These are phyloP conservation scores for Uromyces viciae-fabae DNA, from an alignment of 1,284 basidiomycete genomes.

Conservation along the genomic window DNA sequence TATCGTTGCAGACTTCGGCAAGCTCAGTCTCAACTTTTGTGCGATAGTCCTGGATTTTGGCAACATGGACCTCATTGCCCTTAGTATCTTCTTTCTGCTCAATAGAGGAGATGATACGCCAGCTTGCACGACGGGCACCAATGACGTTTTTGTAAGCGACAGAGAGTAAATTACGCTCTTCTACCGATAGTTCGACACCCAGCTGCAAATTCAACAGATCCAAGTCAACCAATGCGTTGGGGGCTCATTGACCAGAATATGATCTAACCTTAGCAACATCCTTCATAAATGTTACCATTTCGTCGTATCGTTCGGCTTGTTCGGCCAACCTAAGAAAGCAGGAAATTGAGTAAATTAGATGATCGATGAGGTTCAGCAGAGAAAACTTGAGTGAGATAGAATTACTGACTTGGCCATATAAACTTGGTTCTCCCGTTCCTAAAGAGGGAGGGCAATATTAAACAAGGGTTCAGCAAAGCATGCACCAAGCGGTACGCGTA, in stretches of 20 bases:
- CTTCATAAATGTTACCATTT: slow-evolving; percentile 99
- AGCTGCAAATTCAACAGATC: slow-evolving; percentile 40
- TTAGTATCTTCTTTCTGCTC: slow-evolving; percentile 59
- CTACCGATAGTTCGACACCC: slow-evolving; percentile 57
- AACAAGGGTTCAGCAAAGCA: background rate
- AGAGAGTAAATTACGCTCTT: slow-evolving; percentile 59
- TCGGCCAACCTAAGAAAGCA: slow-evolving; percentile 39
- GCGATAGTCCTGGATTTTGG: slow-evolving; percentile 54
- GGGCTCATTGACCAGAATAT: no score
- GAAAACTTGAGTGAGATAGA: background rate
- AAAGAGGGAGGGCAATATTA: background rate
- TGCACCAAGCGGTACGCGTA: background rate
- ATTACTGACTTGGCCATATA: slow-evolving; percentile 5
- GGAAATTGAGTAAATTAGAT: background rate
- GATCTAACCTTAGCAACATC: slow-evolving; percentile 64
- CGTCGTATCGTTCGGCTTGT: slow-evolving; percentile 84
- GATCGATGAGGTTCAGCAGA: no score
- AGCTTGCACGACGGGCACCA: slow-evolving; percentile 59
- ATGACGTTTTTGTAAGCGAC: slow-evolving; percentile 60
- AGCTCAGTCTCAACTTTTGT: slow-evolving; percentile 53
- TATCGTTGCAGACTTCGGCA: slow-evolving; percentile 54
- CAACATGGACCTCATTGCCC: slow-evolving; percentile 52
- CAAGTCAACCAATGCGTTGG: no score
- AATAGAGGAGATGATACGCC: slow-evolving; percentile 59
- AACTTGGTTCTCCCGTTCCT: slow-evolving; percentile 5